These are phyloP conservation scores for Colletotrichum liaoningense DNA, from an alignment of 2,329 filamentous ascomycete species.

Conservation along the genomic window DNA sequence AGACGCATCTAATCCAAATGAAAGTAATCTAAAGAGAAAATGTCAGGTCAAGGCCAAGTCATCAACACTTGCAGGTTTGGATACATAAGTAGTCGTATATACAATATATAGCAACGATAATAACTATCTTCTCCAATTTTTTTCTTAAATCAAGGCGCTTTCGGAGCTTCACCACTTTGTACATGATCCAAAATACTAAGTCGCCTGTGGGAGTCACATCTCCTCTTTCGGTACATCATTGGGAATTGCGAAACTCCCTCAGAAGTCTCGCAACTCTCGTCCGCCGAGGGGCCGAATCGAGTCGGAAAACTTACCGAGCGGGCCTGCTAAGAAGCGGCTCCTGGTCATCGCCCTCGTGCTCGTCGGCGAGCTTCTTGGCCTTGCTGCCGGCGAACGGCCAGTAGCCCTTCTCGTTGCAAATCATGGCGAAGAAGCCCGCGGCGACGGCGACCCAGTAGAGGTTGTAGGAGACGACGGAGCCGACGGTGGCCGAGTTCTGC, in stretches of 20 bases:
- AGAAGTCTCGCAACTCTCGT: neutral
- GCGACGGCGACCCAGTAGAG: constrained; percentile 37
- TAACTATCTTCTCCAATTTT: neutral
- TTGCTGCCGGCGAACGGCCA: constrained; percentile 25
- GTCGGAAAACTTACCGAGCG: constrained; percentile 32
- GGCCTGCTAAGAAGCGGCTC: constrained; percentile 37
- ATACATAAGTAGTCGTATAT: constrained; percentile 18
- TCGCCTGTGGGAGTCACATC: neutral
- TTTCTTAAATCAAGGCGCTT: constrained; percentile 1
- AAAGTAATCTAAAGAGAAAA: constrained; percentile 17
- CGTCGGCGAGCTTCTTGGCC: constrained; percentile 1
- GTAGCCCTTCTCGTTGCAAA: constrained; percentile 34
- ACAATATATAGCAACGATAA: constrained; percentile 7
- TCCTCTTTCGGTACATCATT: neutral
- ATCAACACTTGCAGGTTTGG: neutral
- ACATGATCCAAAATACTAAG: neutral
- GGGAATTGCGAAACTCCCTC: neutral
- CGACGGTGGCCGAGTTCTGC: constrained; percentile 38
- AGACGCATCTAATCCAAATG: constrained; percentile 18
- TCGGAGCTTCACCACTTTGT: constrained; percentile 10
- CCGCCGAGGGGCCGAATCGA: neutral
- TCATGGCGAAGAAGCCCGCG: constrained; percentile 34
- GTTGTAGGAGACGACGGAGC: constrained; percentile 38
- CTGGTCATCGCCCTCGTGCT: constrained; percentile 30
- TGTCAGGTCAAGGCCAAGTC: constrained; percentile 12